These are phyloP conservation scores for Acidomyces sp. DNA, from an alignment of 495 filamentous ascomycete genomes.

Conservation along the genomic window DNA sequence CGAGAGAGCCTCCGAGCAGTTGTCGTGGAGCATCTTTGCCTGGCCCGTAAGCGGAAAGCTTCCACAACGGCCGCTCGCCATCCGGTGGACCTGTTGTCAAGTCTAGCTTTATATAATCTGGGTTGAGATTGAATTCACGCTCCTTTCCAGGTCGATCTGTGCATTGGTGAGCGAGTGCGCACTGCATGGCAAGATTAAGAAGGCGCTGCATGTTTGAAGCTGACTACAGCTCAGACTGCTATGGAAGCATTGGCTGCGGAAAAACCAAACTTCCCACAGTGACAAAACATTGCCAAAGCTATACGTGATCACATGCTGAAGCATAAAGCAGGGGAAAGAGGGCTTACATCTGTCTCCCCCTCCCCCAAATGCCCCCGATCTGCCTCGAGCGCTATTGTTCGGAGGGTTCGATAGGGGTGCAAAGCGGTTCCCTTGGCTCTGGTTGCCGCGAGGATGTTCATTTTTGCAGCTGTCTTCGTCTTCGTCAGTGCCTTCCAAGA, in stretches of 20 bases:
- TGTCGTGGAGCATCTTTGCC: conserved; percentile 58
- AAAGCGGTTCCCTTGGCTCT: conserved; percentile 4
- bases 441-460: conserved; percentile 38
- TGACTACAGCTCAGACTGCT: no score
- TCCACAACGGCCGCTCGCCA: conserved; percentile 58
- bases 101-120: conserved; percentile 46
- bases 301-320: no score
- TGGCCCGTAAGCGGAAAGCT: conserved; percentile 72
- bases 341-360: conserved; percentile 8
- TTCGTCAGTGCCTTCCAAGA: background rate
- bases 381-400: background rate
- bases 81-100: conserved; percentile 32
- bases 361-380: conserved; percentile 6
- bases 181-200: no score
- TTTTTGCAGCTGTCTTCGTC: conserved; percentile 38
- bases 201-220: no score
- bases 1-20: conserved; percentile 67
- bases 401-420: conserved; percentile 1
- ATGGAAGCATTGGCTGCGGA: no score
- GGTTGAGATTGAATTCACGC: conserved; percentile 31
- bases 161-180: background rate
- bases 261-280: no score
- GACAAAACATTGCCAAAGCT: no score
- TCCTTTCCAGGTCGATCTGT: background rate
- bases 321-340: background rate